These are phyloP conservation scores for Corymbia calophylla DNA, from an alignment of 441 rosid genomes.

Conservation along the genomic window DNA sequence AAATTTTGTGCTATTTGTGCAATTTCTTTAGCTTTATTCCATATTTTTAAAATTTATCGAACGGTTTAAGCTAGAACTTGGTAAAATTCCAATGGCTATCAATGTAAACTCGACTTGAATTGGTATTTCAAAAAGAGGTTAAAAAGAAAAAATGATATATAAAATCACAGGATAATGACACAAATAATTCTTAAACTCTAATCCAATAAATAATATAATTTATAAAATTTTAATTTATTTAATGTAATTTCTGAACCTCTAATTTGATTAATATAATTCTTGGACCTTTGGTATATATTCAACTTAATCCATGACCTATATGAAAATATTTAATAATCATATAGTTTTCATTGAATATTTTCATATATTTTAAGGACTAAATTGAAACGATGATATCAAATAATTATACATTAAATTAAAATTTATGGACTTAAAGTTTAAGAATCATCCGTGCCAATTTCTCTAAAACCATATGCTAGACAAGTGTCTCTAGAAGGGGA, in stretches of 20 bases:
- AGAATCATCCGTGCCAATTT: fast-evolving
- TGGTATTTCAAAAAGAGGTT: neutral
- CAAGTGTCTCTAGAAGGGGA: neutral
- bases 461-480: neutral
- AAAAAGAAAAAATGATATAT: neutral
- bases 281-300: fast-evolving
- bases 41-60: neutral
- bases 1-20: neutral
- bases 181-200: fast-evolving
- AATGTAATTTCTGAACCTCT: fast-evolving
- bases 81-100: neutral
- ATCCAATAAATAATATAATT: no score
- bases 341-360: no score
- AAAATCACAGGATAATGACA: neutral
- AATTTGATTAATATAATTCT: fast-evolving
- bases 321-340: no score
- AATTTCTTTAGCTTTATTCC: neutral
- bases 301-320: neutral
- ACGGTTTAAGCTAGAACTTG: neutral
- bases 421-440: fast-evolving
- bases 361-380: fast-evolving
- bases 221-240: fast-evolving
- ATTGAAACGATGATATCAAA: no score
- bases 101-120: neutral
- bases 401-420: no score